Base-by-base conservation (phyloP, 208 protist species). In the Trypanosoma cruzi region DNA sequence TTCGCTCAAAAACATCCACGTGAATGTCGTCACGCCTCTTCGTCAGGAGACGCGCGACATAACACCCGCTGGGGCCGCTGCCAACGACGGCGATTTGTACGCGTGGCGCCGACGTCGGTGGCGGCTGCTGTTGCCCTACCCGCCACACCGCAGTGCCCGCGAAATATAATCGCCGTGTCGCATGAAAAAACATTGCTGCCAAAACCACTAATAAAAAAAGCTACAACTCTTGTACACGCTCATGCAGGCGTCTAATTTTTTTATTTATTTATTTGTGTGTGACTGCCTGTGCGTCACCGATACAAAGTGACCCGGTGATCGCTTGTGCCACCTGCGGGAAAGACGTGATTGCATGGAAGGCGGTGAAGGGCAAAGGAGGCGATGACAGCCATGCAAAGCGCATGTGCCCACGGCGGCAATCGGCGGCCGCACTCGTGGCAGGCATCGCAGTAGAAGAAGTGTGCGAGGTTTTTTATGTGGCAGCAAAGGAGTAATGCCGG, bases 11-110 rank as follows among this genome's bases (percentile, higher is more conserved):
- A 13, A 99, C 85, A 68, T 97, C 94, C 7, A 98, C 89, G 68
- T 97, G 89, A 34, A 96, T 49, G 31, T 87, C 63, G 0, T 69
- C 69, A 49, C 85, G 66, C 61, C 81, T 80, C 75, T 95, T 92
- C n/a, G 89, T 87, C 31, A 99, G 84, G 29, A 93, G 60, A 40
- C 88, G 89, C 0, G 96, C 96, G 0, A 96, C 86, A 70, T 98
- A 99, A 73, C 97, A 98, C n/a, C 96, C 98, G 40, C 93, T 90
- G 0, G 98, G 98, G 2, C 98, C 98, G 61, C 89, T 96, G 36
- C 98, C 98, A 8, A 99, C 86, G 20, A 99, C 80, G 10, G 93
- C 93, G 32, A 97, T 88, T 68, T 97, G 89, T n/a, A 89, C 73
- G 32, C 88, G 87, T 36, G 77, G 68, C 48, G 62, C 29, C 53